Conservation (phyloP, 768 basidiomycete genomes). For the Leccinum longicurvipes region DNA sequence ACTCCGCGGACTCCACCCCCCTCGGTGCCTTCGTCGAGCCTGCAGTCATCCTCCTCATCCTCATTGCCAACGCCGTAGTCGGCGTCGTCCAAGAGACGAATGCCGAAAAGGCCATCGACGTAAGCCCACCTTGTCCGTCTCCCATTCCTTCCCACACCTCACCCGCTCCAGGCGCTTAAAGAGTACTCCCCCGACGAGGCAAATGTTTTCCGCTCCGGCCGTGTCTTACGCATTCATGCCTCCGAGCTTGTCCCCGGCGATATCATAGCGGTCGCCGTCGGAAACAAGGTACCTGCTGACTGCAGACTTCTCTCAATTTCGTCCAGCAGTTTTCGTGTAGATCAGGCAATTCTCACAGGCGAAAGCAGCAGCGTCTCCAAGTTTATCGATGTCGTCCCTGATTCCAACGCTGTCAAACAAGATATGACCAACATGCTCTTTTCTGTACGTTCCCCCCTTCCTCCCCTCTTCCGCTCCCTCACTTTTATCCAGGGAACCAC, state of each 20-base stretch:
- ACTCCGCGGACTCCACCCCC: constrained; percentile 59
- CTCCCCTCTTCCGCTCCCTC: background rate
- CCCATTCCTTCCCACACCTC: background rate
- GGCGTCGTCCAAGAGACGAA: constrained; percentile 97
- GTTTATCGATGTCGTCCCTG: constrained; percentile 60
- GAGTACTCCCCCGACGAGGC: constrained; percentile 98
- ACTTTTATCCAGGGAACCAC: constrained; percentile 72
- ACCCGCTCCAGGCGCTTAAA: constrained; percentile 70
- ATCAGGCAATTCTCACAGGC: constrained; percentile 96
- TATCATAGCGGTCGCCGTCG: constrained; percentile 85
- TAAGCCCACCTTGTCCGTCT: constrained; percentile 40
- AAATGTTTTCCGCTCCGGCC: constrained; percentile 76
- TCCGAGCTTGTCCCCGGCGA: constrained; percentile 93
- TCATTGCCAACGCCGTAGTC: constrained; percentile 95
- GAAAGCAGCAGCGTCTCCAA: constrained; percentile 92
- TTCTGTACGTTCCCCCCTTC: constrained; percentile 48
- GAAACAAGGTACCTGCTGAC: constrained; percentile 95
- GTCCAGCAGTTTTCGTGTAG: constrained; percentile 90
- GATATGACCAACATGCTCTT: constrained; percentile 98
- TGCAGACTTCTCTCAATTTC: constrained; percentile 85
- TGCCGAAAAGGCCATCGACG: constrained; percentile 96
- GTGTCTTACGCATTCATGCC: constrained; percentile 72
- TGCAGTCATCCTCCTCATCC: constrained; percentile 89
- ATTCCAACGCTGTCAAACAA: constrained; percentile 86
- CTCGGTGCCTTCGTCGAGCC: constrained; percentile 95